Percentiles rank a stretch among this genome's conserved stretches.
These are phyloP conservation scores for Lentinula guzmanii DNA, from an alignment of 768 basidiomycete genomes.

Conservation along the genomic window DNA sequence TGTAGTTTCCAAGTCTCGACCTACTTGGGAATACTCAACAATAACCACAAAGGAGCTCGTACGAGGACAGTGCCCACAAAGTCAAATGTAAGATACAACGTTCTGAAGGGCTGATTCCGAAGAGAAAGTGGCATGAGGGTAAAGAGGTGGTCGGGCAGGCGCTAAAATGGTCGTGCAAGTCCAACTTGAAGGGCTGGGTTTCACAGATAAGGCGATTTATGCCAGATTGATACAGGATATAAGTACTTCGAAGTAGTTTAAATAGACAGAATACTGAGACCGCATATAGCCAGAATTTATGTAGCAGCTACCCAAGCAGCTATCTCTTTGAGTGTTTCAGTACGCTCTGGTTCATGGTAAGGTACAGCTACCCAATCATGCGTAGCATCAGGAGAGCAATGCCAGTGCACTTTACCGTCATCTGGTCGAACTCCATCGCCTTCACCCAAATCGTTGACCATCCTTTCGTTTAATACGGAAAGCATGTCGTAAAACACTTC, in stretches of 20 bases:
- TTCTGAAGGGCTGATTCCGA: constrained; percentile 43
- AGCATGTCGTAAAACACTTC: constrained; percentile 55
- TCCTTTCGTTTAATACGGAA: constrained; percentile 35
- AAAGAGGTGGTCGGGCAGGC: neutral
- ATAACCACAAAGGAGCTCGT: constrained; percentile 41
- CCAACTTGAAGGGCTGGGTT: neutral
- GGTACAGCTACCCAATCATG: constrained; percentile 49
- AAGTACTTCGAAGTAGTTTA: neutral
- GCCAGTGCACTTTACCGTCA: constrained; percentile 38
- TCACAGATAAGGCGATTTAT: neutral
- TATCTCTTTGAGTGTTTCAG: constrained; percentile 39
- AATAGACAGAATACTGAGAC: too few species aligned
- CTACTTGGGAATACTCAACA: constrained; percentile 32
- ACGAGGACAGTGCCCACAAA: constrained; percentile 32
- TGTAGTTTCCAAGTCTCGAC: neutral
- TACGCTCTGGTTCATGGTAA: constrained; percentile 50
- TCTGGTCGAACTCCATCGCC: constrained; percentile 29
- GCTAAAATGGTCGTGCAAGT: neutral
- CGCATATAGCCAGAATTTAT: constrained; percentile 27
- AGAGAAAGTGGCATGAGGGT: constrained; percentile 22
- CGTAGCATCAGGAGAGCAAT: constrained; percentile 44
- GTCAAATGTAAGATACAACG: constrained; percentile 39
- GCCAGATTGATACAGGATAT: too few species aligned
- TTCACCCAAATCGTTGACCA: constrained; percentile 46
- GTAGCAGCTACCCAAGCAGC: constrained; percentile 39